Evolutionary conservation across 306 rosid genomes (phyloP).

Genomic region (Glycine soja): DNA sequence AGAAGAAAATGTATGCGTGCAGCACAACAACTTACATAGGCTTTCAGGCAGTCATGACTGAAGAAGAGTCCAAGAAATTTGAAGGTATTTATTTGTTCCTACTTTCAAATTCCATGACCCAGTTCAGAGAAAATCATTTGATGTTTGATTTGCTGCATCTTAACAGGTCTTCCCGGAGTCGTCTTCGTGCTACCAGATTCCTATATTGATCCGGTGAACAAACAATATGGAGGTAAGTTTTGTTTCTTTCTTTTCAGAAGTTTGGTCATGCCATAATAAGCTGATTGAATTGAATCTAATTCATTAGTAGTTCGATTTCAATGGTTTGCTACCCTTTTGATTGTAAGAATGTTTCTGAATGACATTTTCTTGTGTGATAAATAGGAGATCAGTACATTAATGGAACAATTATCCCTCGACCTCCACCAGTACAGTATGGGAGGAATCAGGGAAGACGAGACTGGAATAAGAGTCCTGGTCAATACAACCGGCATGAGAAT

Average conservation of each 20-base stretch:
- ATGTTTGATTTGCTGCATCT: slow-evolving; percentile 3
- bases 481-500: slow-evolving; percentile 51
- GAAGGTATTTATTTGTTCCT: slow-evolving; percentile 56
- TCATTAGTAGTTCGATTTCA: slow-evolving; percentile 2
- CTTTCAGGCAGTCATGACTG: slow-evolving; percentile 82
- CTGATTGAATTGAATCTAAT: slow-evolving; percentile 6
- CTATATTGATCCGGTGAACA: slow-evolving; percentile 75
- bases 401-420: slow-evolving; percentile 85
- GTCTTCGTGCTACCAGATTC: slow-evolving; percentile 86
- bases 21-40: slow-evolving; percentile 86
- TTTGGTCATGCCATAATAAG: not conserved
- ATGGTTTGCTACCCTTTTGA: slow-evolving; percentile 1
- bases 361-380: slow-evolving; percentile 30
- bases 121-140: not conserved
- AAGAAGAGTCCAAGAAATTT: slow-evolving; percentile 85
- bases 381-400: slow-evolving; percentile 87
- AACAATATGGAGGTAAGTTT: slow-evolving; percentile 85
- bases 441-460: slow-evolving; percentile 64
- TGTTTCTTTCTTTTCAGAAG: not conserved
- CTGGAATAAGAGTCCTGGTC: slow-evolving; percentile 55
- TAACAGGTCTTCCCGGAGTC: slow-evolving; percentile 76
- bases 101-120: slow-evolving; percentile 16
- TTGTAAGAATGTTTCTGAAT: slow-evolving; percentile 4
- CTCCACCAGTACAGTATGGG: slow-evolving; percentile 81
- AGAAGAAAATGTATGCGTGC: slow-evolving; percentile 84